Percentiles rank a stretch among this genome's conserved stretches.
phyloP scores from a whole-genome alignment of 495 filamentous ascomycete genomes.

The Penicillium salamii region DNA sequence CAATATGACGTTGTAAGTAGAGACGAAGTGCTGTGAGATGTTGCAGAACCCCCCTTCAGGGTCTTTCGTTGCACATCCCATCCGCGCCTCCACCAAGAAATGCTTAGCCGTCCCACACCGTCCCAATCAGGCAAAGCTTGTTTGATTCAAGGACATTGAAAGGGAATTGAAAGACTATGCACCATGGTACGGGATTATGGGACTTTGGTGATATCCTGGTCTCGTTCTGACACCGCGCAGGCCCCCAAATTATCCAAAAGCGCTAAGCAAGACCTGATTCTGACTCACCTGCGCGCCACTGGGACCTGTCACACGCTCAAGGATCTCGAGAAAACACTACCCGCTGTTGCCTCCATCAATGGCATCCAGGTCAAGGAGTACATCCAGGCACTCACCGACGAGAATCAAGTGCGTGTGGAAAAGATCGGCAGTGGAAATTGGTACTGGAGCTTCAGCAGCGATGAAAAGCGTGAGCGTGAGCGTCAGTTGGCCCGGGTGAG shows the following conservation, averaged over 20 bases:
- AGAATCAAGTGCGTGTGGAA: constrained; percentile 65
- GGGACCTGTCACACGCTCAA: constrained; percentile 68
- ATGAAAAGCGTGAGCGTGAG: constrained; percentile 56
- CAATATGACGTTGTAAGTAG: too few species aligned
- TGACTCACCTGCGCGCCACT: constrained; percentile 61
- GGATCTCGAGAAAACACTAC: constrained; percentile 70
- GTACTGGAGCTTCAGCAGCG: constrained; percentile 74
- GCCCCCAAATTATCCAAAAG: constrained; percentile 61
- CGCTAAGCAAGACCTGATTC: constrained; percentile 60
- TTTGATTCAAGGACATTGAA: not conserved
- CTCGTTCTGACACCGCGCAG: constrained; percentile 34
- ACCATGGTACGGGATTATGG: too few species aligned
- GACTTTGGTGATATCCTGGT: not conserved
- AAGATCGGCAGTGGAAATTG: constrained; percentile 81
- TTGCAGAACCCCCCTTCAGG: too few species aligned
- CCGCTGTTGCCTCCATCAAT: constrained; percentile 64
- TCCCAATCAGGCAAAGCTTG: not conserved
- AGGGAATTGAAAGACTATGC: too few species aligned
- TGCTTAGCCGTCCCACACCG: constrained; percentile 4
- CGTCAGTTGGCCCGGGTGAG: constrained; percentile 45
- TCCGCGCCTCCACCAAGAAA: constrained; percentile 14
- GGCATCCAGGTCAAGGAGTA: constrained; percentile 70
- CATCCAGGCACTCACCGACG: constrained; percentile 61
- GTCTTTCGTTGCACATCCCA: not conserved
- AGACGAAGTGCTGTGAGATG: not conserved